Conservation (phyloP, 2,329 filamentous ascomycete genomes). For the Coniella vitis region DNA sequence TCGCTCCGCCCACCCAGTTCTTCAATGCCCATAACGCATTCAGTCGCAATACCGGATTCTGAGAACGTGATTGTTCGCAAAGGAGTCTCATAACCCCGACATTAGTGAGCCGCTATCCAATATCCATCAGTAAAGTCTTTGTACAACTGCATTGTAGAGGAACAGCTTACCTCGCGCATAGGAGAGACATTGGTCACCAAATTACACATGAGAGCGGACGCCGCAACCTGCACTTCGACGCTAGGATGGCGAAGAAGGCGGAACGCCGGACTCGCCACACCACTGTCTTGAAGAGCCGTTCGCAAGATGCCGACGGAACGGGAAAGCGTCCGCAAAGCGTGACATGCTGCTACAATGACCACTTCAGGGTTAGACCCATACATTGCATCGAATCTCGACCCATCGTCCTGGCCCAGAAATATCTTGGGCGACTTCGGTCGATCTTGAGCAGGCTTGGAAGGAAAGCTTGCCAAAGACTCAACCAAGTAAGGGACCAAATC, state of each 20-base stretch:
- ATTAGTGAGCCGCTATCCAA: slow-evolving; percentile 59
- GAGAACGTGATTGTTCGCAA: slow-evolving; percentile 77
- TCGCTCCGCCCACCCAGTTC: slow-evolving; percentile 71
- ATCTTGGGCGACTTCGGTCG: slow-evolving; percentile 28
- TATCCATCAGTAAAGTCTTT: slow-evolving; percentile 16
- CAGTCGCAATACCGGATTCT: slow-evolving; percentile 69
- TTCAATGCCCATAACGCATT: slow-evolving; percentile 93
- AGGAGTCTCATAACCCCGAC: slow-evolving; percentile 69
- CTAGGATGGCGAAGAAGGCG: slow-evolving; percentile 67
- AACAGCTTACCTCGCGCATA: slow-evolving; percentile 51
- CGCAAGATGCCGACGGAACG: slow-evolving; percentile 78
- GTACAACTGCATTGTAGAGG: too few relatives aligned
- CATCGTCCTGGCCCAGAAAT: slow-evolving; percentile 30
- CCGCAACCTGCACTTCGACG: slow-evolving; percentile 75
- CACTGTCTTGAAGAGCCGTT: slow-evolving; percentile 81
- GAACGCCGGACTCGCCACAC: slow-evolving; percentile 71
- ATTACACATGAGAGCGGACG: slow-evolving; percentile 79
- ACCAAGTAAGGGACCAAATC: slow-evolving; percentile 78
- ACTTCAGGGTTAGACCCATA: slow-evolving; percentile 68
- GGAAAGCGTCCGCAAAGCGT: slow-evolving; percentile 72
- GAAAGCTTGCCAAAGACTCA: slow-evolving; percentile 62
- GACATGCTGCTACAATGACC: slow-evolving; percentile 80
- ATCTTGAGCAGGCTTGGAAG: slow-evolving; percentile 44
- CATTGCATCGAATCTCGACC: slow-evolving; percentile 29
- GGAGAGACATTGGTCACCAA: slow-evolving; percentile 84